A percentile compares a stretch with the other conserved stretches of the same genome.
Evolutionary conservation across 345 rosid species (phyloP).

Genomic region (Bruguiera sexangula): DNA sequence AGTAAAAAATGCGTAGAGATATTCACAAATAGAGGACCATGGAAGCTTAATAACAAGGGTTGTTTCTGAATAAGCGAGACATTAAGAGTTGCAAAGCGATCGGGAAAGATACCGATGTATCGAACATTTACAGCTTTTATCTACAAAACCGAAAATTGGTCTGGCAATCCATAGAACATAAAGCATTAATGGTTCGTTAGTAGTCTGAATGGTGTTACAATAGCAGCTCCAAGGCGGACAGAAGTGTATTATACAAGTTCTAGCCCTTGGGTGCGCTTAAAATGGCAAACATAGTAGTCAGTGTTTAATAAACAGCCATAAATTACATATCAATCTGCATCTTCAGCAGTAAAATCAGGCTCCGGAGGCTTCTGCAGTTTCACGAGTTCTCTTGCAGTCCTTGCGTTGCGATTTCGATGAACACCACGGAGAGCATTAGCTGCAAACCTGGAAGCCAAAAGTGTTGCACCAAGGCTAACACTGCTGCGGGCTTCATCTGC

Average conservation of each 20-base stretch:
- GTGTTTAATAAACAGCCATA: not conserved
- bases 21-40: too few species aligned
- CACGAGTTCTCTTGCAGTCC: conserved; percentile 65
- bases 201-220: not conserved
- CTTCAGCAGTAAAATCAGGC: conserved; percentile 93
- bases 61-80: too few species aligned
- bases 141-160: too few species aligned
- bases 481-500: conserved; percentile 31
- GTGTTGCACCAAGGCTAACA: conserved; percentile 70
- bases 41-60: too few species aligned
- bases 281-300: not conserved
- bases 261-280: not conserved
- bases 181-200: not conserved
- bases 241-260: not conserved
- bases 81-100: conserved; percentile 20
- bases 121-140: too few species aligned
- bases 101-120: conserved; percentile 23
- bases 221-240: not conserved
- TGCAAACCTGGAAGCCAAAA: conserved; percentile 82
- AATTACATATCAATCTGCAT: conserved; percentile 41
- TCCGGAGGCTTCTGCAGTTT: conserved; percentile 86
- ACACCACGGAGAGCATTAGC: conserved; percentile 90
- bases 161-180: too few species aligned
- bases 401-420: conserved; percentile 69
- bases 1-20: too few species aligned